A percentile compares a stretch with the other conserved stretches of the same genome.
Conservation (phyloP, 176 grass and related monocot genomes). For the Rhynchospora breviuscula region DNA sequence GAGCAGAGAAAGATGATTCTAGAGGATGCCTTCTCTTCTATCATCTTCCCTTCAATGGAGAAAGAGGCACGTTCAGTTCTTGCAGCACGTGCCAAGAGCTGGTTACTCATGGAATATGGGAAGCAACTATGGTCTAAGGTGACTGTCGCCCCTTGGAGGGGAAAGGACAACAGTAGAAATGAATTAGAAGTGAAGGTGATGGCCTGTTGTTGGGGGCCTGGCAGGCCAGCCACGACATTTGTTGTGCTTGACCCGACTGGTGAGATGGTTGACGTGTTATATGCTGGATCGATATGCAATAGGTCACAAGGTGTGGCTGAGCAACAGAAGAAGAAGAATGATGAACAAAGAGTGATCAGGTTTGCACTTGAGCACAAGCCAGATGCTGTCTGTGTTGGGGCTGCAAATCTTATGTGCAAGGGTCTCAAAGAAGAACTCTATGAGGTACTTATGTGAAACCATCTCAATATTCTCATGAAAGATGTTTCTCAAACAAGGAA, state of each 20-base stretch:
- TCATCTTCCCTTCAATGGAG: slow-evolving; percentile 79
- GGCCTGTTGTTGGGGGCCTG: slow-evolving; percentile 96
- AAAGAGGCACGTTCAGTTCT: slow-evolving; percentile 75
- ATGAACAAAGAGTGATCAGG: slow-evolving; percentile 77
- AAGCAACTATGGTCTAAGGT: slow-evolving; percentile 70
- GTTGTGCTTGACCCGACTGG: slow-evolving; percentile 88
- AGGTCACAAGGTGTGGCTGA: slow-evolving; percentile 82
- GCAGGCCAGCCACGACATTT: slow-evolving; percentile 88
- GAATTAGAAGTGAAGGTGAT: slow-evolving; percentile 79
- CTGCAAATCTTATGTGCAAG: slow-evolving; percentile 80
- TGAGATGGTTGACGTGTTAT: slow-evolving; percentile 91
- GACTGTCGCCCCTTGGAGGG: slow-evolving; percentile 82
- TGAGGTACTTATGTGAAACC: slow-evolving; percentile 47
- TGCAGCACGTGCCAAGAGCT: slow-evolving; percentile 64
- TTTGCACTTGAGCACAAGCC: slow-evolving; percentile 93
- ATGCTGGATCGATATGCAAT: slow-evolving; percentile 81
- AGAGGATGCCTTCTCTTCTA: slow-evolving; percentile 81
- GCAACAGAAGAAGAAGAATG: slow-evolving; percentile 79
- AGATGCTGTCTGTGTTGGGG: slow-evolving; percentile 81
- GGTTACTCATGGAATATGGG: slow-evolving; percentile 83
- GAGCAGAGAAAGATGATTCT: slow-evolving; percentile 95
- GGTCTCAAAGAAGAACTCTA: slow-evolving; percentile 97
- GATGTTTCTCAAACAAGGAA: background rate
- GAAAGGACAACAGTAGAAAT: slow-evolving; percentile 66
- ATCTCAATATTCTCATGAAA: background rate